Conservation (phyloP, 768 basidiomycete genomes). For the Tricholomella constricta region DNA sequence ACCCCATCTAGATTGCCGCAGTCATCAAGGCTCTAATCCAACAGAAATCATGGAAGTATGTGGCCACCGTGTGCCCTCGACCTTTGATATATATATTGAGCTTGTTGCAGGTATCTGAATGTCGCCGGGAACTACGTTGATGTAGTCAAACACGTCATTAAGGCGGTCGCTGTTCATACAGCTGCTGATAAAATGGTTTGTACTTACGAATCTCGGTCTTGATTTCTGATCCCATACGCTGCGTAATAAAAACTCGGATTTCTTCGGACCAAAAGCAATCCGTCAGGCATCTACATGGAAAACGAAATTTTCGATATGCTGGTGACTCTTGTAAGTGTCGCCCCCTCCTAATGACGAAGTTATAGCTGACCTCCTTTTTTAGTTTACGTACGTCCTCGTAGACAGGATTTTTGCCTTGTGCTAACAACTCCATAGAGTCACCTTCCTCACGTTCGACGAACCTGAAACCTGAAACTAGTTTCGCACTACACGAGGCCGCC, state of each 20-base stretch:
- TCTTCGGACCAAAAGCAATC: constrained; percentile 43
- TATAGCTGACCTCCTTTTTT: background rate
- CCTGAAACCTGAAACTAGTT: constrained; percentile 36
- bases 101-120: background rate
- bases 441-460: constrained; percentile 29
- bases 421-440: constrained; percentile 10
- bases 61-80: background rate
- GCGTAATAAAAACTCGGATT: constrained; percentile 36
- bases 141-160: constrained; percentile 4
- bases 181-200: constrained; percentile 5
- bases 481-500: constrained; percentile 29
- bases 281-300: constrained; percentile 45
- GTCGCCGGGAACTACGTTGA: constrained; percentile 4
- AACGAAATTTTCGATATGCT: constrained; percentile 51
- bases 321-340: constrained; percentile 29
- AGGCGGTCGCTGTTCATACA: constrained; percentile 1
- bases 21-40: constrained; percentile 30
- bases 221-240: no score
- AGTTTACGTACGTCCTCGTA: constrained; percentile 11
- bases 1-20: constrained; percentile 31
- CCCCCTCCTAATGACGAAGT: background rate
- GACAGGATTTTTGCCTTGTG: background rate
- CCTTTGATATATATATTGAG: background rate
- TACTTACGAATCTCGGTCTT: background rate
- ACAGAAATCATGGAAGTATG: constrained; percentile 32